Percentiles rank a stretch among this genome's conserved stretches.
Evolutionary conservation across 768 basidiomycete genomes (phyloP).

Genomic region (Pisolithus microcarpus): DNA sequence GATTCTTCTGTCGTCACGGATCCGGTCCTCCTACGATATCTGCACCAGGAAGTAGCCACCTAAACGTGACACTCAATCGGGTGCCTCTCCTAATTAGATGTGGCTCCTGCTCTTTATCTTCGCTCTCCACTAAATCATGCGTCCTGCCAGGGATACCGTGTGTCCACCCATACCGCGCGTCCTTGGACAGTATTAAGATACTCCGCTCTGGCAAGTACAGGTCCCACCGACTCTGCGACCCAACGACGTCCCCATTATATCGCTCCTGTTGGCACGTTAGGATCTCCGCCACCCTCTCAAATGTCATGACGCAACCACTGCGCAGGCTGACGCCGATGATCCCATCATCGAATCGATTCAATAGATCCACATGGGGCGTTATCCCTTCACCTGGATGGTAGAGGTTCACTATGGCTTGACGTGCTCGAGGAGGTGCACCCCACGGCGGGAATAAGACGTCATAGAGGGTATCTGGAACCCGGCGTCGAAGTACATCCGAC

Average conservation of each 20-base stretch:
- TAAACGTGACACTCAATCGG: constrained; percentile 77
- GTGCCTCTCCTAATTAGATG: constrained; percentile 45
- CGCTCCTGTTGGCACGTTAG: neutral
- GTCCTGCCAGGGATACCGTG: constrained; percentile 73
- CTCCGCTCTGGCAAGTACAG: constrained; percentile 73
- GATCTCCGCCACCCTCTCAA: constrained; percentile 31
- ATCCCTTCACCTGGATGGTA: constrained; percentile 90
- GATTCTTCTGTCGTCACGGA: constrained; percentile 1
- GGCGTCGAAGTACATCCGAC: constrained; percentile 39
- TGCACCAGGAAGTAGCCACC: constrained; percentile 81
- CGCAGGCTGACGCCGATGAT: constrained; percentile 84
- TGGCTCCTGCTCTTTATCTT: constrained; percentile 13
- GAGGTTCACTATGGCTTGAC: constrained; percentile 86
- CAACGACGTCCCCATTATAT: neutral
- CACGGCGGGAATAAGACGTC: constrained; percentile 53
- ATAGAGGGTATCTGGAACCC: constrained; percentile 44
- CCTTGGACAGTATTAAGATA: constrained; percentile 69
- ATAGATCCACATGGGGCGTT: constrained; percentile 78
- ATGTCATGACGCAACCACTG: constrained; percentile 76
- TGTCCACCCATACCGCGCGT: constrained; percentile 80
- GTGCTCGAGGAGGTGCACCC: constrained; percentile 36
- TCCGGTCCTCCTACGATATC: constrained; percentile 54
- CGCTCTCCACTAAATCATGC: constrained; percentile 51
- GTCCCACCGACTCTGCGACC: constrained; percentile 24
- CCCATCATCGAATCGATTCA: constrained; percentile 78